These are phyloP conservation scores for Scleromitrula shiraiana DNA, from an alignment of 2,329 filamentous ascomycete genomes.

Conservation along the genomic window DNA sequence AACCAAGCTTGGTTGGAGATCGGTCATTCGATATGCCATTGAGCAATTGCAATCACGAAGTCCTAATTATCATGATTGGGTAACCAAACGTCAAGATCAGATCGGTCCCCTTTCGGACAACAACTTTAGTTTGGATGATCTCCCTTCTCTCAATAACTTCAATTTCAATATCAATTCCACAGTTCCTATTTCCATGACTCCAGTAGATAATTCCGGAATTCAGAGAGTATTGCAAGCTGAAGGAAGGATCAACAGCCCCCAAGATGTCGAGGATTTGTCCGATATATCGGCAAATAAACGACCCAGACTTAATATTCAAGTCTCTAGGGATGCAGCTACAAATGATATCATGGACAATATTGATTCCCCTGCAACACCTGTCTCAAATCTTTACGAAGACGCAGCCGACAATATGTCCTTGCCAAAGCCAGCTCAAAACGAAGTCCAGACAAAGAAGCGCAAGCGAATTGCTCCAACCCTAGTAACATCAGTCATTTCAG, in stretches of 20 bases:
- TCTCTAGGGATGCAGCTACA: too few relatives aligned
- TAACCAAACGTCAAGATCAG: background rate
- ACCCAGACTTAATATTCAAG: background rate
- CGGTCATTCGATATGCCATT: constrained; percentile 47
- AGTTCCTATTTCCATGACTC: constrained; percentile 1
- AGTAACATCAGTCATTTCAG: constrained; percentile 20
- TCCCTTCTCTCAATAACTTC: background rate
- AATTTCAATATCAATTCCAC: constrained; percentile 8
- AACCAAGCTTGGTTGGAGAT: constrained; percentile 17
- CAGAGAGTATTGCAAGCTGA: too few relatives aligned
- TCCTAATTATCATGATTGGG: constrained; percentile 34
- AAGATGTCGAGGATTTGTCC: background rate
- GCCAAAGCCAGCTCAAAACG: background rate
- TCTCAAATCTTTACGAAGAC: background rate
- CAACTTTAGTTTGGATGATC: background rate
- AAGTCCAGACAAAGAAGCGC: constrained; percentile 22
- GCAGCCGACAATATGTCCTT: background rate
- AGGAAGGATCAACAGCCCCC: background rate
- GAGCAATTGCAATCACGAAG: constrained; percentile 46
- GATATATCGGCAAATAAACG: background rate
- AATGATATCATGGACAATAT: background rate
- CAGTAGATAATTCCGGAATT: background rate
- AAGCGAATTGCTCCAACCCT: constrained; percentile 29
- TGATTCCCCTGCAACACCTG: background rate
- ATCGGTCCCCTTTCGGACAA: background rate